phyloP scores from a whole-genome alignment of 164 flowering plant species.

The Hamamelis virginiana region DNA sequence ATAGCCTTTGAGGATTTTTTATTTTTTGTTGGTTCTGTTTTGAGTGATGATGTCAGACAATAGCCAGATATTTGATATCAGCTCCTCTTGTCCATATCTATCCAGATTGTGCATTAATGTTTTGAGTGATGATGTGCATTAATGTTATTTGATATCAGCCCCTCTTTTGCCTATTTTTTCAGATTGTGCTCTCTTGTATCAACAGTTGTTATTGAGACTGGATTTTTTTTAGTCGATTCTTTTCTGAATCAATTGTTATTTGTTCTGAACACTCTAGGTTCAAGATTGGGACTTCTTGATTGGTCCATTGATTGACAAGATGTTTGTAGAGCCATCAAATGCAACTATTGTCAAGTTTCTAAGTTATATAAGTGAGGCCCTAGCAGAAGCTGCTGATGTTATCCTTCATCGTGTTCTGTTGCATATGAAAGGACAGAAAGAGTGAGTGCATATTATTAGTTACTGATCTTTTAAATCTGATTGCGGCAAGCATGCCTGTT shows the following conservation, averaged over 20 bases:
- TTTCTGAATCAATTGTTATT: slow-evolving; percentile 5
- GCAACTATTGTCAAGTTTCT: slow-evolving; percentile 64
- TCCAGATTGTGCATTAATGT: no score
- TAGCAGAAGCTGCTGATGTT: slow-evolving; percentile 54
- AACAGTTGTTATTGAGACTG: neutral
- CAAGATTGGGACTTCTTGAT: slow-evolving; percentile 60
- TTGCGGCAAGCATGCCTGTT: no score
- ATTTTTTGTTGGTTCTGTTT: no score
- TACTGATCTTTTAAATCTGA: no score
- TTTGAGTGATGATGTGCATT: no score
- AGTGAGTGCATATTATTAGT: slow-evolving; percentile 42
- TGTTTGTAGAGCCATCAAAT: slow-evolving; percentile 84
- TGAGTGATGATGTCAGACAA: no score
- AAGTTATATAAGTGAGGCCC: slow-evolving; percentile 60
- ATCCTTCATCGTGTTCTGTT: slow-evolving; percentile 54
- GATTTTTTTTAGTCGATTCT: slow-evolving; percentile 4
- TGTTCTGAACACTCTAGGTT: slow-evolving; percentile 43
- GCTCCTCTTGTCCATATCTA: no score
- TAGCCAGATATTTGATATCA: no score
- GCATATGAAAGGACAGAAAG: slow-evolving; percentile 44
- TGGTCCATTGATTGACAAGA: slow-evolving; percentile 67
- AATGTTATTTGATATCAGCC: no score
- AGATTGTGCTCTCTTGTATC: neutral
- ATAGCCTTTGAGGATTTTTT: no score
- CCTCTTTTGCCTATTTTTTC: no score